A percentile compares a stretch with the other conserved stretches of the same genome.
Evolutionary conservation across 768 basidiomycete genomes (phyloP).

Genomic region (Erythrobasidium yunnanense): DNA sequence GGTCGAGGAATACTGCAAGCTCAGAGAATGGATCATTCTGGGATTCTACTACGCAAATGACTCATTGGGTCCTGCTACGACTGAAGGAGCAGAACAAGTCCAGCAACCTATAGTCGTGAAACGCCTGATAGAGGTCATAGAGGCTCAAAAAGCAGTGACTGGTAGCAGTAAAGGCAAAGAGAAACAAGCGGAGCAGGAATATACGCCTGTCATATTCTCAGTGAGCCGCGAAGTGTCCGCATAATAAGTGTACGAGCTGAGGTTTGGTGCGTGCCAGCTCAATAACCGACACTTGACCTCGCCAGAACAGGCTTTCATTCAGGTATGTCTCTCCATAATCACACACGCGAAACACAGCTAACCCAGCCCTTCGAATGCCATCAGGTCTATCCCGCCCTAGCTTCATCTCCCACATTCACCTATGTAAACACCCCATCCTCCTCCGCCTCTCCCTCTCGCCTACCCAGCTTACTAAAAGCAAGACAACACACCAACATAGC

Average conservation of each 20-base stretch:
- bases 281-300: constrained; percentile 5
- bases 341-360: neutral
- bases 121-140: neutral
- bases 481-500: constrained; percentile 1
- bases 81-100: neutral
- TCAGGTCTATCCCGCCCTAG: neutral
- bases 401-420: neutral
- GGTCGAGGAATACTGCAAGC: constrained; percentile 34
- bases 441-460: neutral
- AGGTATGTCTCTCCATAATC: neutral
- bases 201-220: neutral
- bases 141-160: neutral
- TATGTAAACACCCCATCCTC: neutral
- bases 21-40: constrained; percentile 23
- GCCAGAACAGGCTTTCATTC: neutral
- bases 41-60: constrained; percentile 41
- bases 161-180: neutral
- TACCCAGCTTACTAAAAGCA: constrained; percentile 5
- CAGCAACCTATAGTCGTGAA: neutral
- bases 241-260: neutral
- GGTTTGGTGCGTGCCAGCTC: constrained; percentile 5
- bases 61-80: constrained; percentile 48
- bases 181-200: neutral
- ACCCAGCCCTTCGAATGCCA: neutral
- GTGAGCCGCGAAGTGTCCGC: neutral